Percentiles rank a stretch among this genome's conserved stretches.
Evolutionary conservation across 768 basidiomycete genomes (phyloP).

Genomic region (Tremella fuciformis): DNA sequence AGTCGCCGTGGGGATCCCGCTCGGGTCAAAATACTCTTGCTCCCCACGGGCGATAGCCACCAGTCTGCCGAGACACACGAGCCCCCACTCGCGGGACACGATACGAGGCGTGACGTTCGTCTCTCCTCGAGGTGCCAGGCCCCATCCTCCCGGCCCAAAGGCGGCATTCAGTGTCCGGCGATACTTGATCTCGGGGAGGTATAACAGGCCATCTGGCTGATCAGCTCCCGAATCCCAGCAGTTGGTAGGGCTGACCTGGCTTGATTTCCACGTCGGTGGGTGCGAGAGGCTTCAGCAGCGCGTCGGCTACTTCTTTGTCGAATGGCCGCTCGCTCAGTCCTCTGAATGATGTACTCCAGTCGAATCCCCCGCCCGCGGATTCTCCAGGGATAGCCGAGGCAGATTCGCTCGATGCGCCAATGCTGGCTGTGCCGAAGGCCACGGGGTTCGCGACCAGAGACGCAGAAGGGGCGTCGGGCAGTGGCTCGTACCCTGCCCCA

Average conservation of each 20-base stretch:
- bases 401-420: no score
- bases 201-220: slow-evolving; percentile 76
- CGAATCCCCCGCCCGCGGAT: slow-evolving; percentile 14
- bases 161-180: slow-evolving; percentile 85
- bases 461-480: slow-evolving; percentile 12
- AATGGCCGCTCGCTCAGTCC: slow-evolving; percentile 78
- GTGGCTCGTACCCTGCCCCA: not conserved
- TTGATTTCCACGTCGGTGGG: slow-evolving; percentile 85
- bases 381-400: not conserved
- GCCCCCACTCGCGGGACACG: slow-evolving; percentile 88
- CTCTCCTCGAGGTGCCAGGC: slow-evolving; percentile 86
- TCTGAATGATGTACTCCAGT: slow-evolving; percentile 86
- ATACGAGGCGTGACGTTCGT: slow-evolving; percentile 83
- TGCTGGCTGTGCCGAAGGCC: no score
- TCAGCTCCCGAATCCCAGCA: not conserved
- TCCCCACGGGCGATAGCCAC: slow-evolving; percentile 90
- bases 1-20: slow-evolving; percentile 84
- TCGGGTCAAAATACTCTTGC: slow-evolving; percentile 91
- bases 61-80: slow-evolving; percentile 88
- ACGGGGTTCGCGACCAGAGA: no score
- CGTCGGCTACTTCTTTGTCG: slow-evolving; percentile 66
- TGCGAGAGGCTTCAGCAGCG: slow-evolving; percentile 71
- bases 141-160: slow-evolving; percentile 96
- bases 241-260: slow-evolving; percentile 63
- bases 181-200: slow-evolving; percentile 96